Evolutionary conservation across 164 flowering plant species (phyloP), one percentile per base, ranked within the genome.

Genomic region (Houttuynia cordata): DNA sequence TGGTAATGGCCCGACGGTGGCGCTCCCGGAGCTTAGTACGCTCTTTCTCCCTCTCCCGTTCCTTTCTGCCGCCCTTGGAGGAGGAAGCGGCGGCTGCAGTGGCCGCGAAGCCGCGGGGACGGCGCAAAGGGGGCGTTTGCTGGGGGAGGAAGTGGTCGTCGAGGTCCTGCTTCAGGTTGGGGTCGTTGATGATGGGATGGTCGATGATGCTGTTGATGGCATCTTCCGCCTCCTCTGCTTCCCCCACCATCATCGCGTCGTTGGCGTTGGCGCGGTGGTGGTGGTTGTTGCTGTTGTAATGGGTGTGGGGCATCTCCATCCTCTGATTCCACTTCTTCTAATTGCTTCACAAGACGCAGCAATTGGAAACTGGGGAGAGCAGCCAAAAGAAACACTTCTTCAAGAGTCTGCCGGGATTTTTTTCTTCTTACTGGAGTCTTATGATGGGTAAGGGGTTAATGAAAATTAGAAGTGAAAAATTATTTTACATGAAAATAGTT

Each of bases 31-130:
- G 78, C 76, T 85, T 83, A 12, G 88, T 85, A 40, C 86, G 67
- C 77, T 83, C 91, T 66, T 83, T 85, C 75, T 85, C 91, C 54
- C 69, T 79, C 75, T 85, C 91, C 66, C 86, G 70, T 76, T 83
- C 86, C 58, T 71, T 79, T 72, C 71, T 78, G 37, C 77, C 84
- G 71, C 70, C 79, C 30, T 64, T 53, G 25, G 34, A 56, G n/a
- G 50, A 57, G 49, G 79, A 56, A 1, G 63, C 59, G 7, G 73
- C 67, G 8, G 79, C 82, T 1, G 76, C 85, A 20, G 79, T 66
- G 37, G 82, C 84, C 0, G 84, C 84, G 71, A 77, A 77, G 64
- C 83, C 80, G 6, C 85, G 83, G 23, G 81, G 89, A 0, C 83
- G 82, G 47, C 84, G 77, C 49, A 62, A 81, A 4, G 72, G 62